Evolutionary conservation across 2,329 filamentous ascomycete species (phyloP), one percentile per base, ranked within the genome.

Genomic region (Aspergillus felis): DNA sequence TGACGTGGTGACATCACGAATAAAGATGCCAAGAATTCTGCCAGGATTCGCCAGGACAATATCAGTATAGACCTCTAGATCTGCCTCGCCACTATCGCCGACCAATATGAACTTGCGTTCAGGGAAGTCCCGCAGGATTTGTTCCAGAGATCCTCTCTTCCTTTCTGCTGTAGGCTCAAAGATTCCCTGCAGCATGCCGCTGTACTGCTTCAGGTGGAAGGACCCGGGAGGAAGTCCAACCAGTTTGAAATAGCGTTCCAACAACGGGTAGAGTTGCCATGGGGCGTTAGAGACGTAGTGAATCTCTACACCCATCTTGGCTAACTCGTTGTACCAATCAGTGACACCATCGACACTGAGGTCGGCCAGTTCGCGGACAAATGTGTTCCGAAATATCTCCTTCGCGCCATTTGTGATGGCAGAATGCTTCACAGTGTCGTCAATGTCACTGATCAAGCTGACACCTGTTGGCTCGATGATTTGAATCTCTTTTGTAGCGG

Each of bases 271-370:
- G 6, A 99, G 82, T 72, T 99, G 95, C 95, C 95, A 99, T 0
- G 94, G 94, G 52, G 93, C 96, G 74, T 99, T 99, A n/a, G 94
- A 99, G 63, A 96, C 95, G 73, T 99, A 99, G 71, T 99, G 95
- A 53, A 99, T 83, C 66, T 87, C 85, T 25, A 97, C 93, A 20
- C 92, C 92, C 77, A 93, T 85, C 22, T 86, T 81, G 42, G 89
- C 83, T 76, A 99, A 82, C 22, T 81, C 81, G 38, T 81, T 85
- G 70, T 97, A 99, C 93, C 94, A 97, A 61, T 95, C 91, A 57
- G 81, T 84, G 22, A 97, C 92, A 2, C 94, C 94, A 17, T 92
- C 88, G 24, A 99, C 86, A 0, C 87, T 91, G 49, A 97, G 80
- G 59, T 93, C 91, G 3, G 77, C 81, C 1, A 97, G 79, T 48